These are phyloP conservation scores for Aspergillus quadrilineatus DNA, from an alignment of 2,329 filamentous ascomycete genomes.

Conservation along the genomic window DNA sequence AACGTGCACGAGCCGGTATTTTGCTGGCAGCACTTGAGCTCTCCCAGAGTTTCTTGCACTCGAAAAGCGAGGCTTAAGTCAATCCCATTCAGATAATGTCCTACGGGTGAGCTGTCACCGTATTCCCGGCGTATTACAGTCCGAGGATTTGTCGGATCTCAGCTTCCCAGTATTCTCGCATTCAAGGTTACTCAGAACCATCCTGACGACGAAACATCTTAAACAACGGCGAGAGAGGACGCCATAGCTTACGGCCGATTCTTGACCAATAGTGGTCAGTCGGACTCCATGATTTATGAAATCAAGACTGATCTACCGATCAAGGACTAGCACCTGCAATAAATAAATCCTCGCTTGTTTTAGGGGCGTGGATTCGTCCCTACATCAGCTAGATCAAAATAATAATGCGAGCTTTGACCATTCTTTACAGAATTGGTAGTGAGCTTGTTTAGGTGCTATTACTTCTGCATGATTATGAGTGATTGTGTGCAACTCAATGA, in stretches of 20 bases:
- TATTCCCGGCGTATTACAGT: neutral
- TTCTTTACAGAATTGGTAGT: neutral
- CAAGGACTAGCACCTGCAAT: neutral
- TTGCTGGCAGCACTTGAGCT: neutral
- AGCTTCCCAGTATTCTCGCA: neutral
- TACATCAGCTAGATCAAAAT: neutral
- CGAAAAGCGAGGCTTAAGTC: neutral
- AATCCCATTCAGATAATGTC: neutral
- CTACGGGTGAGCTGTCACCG: neutral
- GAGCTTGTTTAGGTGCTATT: neutral
- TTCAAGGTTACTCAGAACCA: constrained; percentile 1
- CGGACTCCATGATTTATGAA: neutral
- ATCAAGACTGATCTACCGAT: neutral
- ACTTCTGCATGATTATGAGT: neutral
- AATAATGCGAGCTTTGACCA: neutral
- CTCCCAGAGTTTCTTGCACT: neutral
- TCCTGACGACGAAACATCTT: neutral
- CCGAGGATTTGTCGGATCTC: neutral
- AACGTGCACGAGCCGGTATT: neutral
- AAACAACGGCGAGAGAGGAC: neutral
- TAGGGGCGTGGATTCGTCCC: neutral
- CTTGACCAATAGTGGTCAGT: neutral
- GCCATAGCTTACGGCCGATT: neutral
- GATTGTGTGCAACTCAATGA: neutral
- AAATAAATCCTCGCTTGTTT: neutral